phyloP scores from a whole-genome alignment of 768 basidiomycete genomes.

The Collybia nuda region DNA sequence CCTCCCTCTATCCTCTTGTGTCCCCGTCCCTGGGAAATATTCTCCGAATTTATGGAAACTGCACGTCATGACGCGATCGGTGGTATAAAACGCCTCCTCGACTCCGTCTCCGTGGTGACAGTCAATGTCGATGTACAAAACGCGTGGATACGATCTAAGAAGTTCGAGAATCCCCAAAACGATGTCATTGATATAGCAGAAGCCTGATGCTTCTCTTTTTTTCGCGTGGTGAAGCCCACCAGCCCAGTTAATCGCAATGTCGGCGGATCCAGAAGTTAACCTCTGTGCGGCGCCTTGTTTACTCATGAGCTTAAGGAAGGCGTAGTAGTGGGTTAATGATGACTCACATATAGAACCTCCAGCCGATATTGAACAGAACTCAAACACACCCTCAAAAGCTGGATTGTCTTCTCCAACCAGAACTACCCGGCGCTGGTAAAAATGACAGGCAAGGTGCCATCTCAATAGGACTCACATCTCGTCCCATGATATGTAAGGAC shows the following conservation, averaged over 20 bases:
- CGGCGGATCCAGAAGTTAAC: slow-evolving; percentile 77
- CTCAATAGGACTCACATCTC: slow-evolving; percentile 59
- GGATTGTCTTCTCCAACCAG: slow-evolving; percentile 92
- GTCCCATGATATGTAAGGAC: slow-evolving; percentile 83
- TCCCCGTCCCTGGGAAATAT: slow-evolving; percentile 87
- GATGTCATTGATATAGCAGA: slow-evolving; percentile 99
- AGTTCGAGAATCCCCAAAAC: slow-evolving; percentile 94
- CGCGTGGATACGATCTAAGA: slow-evolving; percentile 79
- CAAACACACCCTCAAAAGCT: slow-evolving; percentile 93
- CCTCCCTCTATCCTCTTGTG: slow-evolving; percentile 82
- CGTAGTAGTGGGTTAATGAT: neutral
- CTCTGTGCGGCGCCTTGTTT: slow-evolving; percentile 73
- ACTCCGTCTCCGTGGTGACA: slow-evolving; percentile 99
- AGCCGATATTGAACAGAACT: slow-evolving; percentile 95
- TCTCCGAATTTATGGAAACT: slow-evolving; percentile 98
- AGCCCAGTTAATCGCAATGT: slow-evolving; percentile 97
- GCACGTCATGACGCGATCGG: slow-evolving; percentile 95
- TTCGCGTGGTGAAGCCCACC: slow-evolving; percentile 99
- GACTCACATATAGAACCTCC: slow-evolving; percentile 87
- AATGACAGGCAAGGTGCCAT: neutral
- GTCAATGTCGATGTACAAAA: slow-evolving; percentile 97
- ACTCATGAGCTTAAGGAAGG: no score
- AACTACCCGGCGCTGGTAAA: slow-evolving; percentile 29
- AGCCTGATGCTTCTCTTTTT: slow-evolving; percentile 95
- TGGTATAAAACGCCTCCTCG: slow-evolving; percentile 98